phyloP scores from a whole-genome alignment of 192 early-diverging fungal species.

The Paraglomus brasilianum region DNA sequence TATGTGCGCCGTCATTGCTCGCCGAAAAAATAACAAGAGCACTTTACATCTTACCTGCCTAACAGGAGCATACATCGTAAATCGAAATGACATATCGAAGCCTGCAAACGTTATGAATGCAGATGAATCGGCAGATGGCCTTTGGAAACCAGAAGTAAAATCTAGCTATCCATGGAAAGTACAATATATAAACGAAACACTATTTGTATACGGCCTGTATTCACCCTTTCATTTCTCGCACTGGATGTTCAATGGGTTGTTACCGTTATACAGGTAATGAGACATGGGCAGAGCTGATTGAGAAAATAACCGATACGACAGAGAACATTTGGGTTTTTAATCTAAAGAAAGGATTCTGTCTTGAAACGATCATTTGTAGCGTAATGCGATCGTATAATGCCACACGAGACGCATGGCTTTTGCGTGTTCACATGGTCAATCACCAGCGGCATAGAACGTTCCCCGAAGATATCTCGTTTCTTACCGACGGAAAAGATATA shows the following conservation, averaged over 20 bases:
- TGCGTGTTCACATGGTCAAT: neutral
- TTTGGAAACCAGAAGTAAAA: constrained; percentile 35
- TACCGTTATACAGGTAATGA: constrained; percentile 42
- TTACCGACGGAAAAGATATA: constrained; percentile 31
- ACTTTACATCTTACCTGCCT: too few relatives aligned
- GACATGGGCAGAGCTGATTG: constrained; percentile 22
- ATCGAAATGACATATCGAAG: neutral
- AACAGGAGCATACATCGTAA: neutral
- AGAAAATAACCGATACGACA: too few relatives aligned
- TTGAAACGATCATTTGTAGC: constrained; percentile 30
- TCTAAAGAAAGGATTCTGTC: neutral
- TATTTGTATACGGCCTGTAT: constrained; percentile 48
- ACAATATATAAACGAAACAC: constrained; percentile 38
- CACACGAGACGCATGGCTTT: constrained; percentile 18
- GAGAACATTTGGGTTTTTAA: too few relatives aligned
- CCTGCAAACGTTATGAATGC: constrained; percentile 32
- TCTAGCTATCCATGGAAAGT: constrained; percentile 22
- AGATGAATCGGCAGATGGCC: constrained; percentile 27
- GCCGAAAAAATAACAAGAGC: neutral
- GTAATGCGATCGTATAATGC: constrained; percentile 27
- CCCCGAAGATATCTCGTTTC: neutral
- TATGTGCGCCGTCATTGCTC: neutral
- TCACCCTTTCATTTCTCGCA: constrained; percentile 47
- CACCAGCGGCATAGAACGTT: neutral
- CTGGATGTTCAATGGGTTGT: constrained; percentile 48